These are phyloP conservation scores for Cadophora malorum DNA, from an alignment of 2,329 filamentous ascomycete genomes.

Conservation along the genomic window DNA sequence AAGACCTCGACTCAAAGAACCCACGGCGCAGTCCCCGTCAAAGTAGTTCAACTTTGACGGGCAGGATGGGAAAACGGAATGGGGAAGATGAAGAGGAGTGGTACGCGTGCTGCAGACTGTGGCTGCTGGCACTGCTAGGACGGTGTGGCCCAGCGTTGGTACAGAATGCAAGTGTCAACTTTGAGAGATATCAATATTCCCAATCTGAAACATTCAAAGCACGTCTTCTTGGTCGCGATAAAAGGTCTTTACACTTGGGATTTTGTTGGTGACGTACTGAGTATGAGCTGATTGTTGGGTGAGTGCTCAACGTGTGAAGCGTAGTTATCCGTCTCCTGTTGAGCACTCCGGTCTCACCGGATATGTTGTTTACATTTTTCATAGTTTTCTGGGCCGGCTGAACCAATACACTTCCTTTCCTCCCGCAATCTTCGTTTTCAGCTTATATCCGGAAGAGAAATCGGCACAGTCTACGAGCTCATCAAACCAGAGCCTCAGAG, in stretches of 20 bases:
- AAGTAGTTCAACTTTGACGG: neutral
- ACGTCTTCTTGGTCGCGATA: neutral
- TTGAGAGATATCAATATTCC: neutral
- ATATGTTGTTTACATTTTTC: conserved; percentile 10
- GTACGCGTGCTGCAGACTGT: neutral
- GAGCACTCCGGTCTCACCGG: neutral
- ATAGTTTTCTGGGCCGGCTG: neutral
- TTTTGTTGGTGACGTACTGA: neutral
- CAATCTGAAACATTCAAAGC: neutral
- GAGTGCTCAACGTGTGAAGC: neutral
- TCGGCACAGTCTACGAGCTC: neutral
- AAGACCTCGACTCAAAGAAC: neutral
- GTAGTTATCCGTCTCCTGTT: neutral
- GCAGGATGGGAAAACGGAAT: neutral
- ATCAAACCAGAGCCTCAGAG: neutral
- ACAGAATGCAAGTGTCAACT: conserved; percentile 1
- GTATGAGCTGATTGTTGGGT: conserved; percentile 1
- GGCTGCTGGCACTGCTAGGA: neutral
- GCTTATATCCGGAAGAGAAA: neutral
- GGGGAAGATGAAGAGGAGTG: neutral
- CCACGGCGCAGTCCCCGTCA: conserved; percentile 3
- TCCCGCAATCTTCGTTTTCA: neutral
- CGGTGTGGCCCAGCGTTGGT: neutral
- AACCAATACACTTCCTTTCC: neutral
- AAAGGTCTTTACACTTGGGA: neutral